Base-by-base conservation (phyloP, 805 yeast genomes). In the Wickerhamomyces strasburgensis region DNA sequence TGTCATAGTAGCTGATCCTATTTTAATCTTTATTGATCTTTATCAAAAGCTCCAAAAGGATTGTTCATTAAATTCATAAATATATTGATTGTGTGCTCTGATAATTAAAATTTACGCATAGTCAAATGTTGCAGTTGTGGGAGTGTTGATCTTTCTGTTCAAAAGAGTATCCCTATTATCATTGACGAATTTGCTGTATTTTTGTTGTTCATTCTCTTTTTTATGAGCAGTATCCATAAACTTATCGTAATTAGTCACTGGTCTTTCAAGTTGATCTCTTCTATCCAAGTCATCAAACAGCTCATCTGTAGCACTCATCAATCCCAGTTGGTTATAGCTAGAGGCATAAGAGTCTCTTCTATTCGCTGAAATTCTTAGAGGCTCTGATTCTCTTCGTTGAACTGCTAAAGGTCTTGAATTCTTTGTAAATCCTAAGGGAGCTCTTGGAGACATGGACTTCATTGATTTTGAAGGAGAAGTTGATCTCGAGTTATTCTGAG, bases 171-270 rank as follows among this genome's bases (percentile, higher is more conserved):
- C 38, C 31, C 43, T 35, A 11, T 28, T 42, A 8, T 46, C 46
- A 5, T 42, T 41, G 5, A 51, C 44, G 37, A 52, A 51, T 26
- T 37, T 42, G 15, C 37, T 33, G 26, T 48, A 43, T 30, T 31
- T 35, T 10, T 37, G 42, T 19, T 42, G 28, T 23, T 46, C 46
- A 11, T 37, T 34, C n/a, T 49, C 54, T 17, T 35, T 42, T 17
- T 34, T 42, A 5, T 25, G 16, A 2, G 56, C 58, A 13, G 35
- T 42, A 6, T 42, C 49, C 37, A 54, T 39, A 31, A 51, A 54
- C n/a, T 40, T 35, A 15, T 47, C 37, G 29, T 48, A 50, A 19
- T 44, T 42, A 3, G 41, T 33, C 14, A 19, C 32, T 5, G 39
- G 31, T 18, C 21, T 34, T 19, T 17, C 39, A 19, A 15, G 34